Base-by-base conservation (phyloP, 2,329 filamentous ascomycete genomes). In the Mycosphaerella arachidis region DNA sequence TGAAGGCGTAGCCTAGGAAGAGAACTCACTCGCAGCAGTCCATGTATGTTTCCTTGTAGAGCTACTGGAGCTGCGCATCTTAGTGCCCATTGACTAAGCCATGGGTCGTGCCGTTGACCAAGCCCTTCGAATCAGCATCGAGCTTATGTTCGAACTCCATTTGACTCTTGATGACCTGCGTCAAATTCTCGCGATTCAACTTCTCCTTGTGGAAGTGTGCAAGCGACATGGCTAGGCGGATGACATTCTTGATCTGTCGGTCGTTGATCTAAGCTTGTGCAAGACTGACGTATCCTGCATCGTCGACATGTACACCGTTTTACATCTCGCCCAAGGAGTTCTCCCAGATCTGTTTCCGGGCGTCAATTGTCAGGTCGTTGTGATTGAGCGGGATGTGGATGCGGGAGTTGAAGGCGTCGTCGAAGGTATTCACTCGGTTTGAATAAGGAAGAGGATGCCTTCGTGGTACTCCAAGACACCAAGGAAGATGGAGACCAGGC, bases 401-500 rank as follows among this genome's bases (percentile, higher is more conserved):
- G 12, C 75, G 71, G 16, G 70, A 72, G 48, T 73, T 68, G 63
- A 77, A 75, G 6, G 75, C 75, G 33, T 66, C 66, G 60, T 76
- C 74, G 60, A 76, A 72, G 1, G 68, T 69, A 27, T 59, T 61
- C 31, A 74, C 63, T 2, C 74, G 69, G 53, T 75, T 76, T 50
- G 70, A 74, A 74, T 76, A 1, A 77, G 68, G 50, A 77, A 69
- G 27, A 76, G 66, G 24, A 75, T 69, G 18, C 74, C 75, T 48
- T 72, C 58, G 63, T 72, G 76, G 61, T 76, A 76, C 62, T 77
- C 73, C 9, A 77, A 67, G 1, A 70, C 66, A 6, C 74, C 70
- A 10, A 77, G 66, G 64, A 76, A 75, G 43, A 76, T 78, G 73
- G 86, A 89, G 56, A 96, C 91, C 1, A 93, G 84, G 0, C 87